phyloP scores from a whole-genome alignment of 2,329 filamentous ascomycete species.

The Fusarium siculi region DNA sequence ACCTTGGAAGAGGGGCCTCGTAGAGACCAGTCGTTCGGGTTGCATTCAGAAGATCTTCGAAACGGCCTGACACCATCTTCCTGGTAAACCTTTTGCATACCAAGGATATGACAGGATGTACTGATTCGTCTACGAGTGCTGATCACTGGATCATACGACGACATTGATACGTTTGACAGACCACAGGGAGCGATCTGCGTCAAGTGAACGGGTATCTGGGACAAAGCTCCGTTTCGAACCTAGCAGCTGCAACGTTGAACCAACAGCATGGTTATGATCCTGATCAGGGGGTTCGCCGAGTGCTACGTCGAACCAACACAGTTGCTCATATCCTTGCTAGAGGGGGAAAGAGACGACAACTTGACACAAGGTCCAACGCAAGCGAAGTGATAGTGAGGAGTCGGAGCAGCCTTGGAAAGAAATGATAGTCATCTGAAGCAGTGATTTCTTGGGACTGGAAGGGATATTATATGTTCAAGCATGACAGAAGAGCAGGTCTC shows the following conservation, averaged over 20 bases:
- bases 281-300: background rate
- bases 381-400: background rate
- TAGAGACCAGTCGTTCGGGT: background rate
- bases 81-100: background rate
- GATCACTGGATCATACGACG: background rate
- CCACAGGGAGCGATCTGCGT: background rate
- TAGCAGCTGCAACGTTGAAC: background rate
- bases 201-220: background rate
- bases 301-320: background rate
- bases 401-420: accelerated
- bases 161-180: background rate
- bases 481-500: accelerated
- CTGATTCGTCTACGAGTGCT: background rate
- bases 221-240: background rate
- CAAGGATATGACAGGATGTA: background rate
- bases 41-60: background rate
- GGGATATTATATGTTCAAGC: no score
- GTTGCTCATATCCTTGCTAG: background rate
- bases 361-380: background rate
- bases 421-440: accelerated
- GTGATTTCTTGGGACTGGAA: accelerated
- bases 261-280: background rate
- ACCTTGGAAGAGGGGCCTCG: background rate
- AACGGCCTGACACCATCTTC: background rate
- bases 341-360: background rate